Evolutionary conservation across 2,329 filamentous ascomycete species (phyloP).

Genomic region (Neodidymelliopsis sp.): DNA sequence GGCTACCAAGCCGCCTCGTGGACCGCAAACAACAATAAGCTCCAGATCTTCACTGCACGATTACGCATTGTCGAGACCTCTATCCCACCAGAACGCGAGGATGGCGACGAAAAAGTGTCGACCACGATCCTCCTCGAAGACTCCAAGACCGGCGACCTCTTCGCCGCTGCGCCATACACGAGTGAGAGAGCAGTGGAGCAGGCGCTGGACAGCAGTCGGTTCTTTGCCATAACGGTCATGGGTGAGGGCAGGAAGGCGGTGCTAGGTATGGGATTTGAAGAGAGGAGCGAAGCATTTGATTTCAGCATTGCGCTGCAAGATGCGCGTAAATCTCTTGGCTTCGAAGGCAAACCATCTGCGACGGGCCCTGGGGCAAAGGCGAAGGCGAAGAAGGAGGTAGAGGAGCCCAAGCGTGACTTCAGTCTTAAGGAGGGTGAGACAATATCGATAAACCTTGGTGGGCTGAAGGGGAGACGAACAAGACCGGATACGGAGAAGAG

Average conservation of each 20-base stretch:
- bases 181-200: slow-evolving; percentile 72
- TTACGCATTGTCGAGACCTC: slow-evolving; percentile 81
- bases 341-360: slow-evolving; percentile 55
- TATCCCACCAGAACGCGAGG: slow-evolving; percentile 50
- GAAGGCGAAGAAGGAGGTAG: slow-evolving; percentile 50
- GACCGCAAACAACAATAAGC: slow-evolving; percentile 71
- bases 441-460: slow-evolving; percentile 79
- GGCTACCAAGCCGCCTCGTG: slow-evolving; percentile 80
- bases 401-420: slow-evolving; percentile 73
- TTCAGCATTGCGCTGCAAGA: slow-evolving; percentile 83
- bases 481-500: slow-evolving; percentile 51
- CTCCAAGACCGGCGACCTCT: slow-evolving; percentile 73
- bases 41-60: slow-evolving; percentile 85
- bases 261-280: slow-evolving; percentile 86
- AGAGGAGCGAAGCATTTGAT: slow-evolving; percentile 85
- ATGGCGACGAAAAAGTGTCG: slow-evolving; percentile 65
- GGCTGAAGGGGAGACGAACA: slow-evolving; percentile 58
- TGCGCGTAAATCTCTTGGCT: slow-evolving; percentile 72
- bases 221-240: slow-evolving; percentile 83
- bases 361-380: slow-evolving; percentile 18
- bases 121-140: slow-evolving; percentile 84
- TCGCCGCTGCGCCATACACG: slow-evolving; percentile 84
- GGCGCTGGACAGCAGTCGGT: slow-evolving; percentile 79
- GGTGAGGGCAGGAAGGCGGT: slow-evolving; percentile 80
- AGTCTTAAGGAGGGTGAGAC: slow-evolving; percentile 90